These are phyloP conservation scores for Raddia distichophylla DNA, from an alignment of 176 grass and related monocot genomes.

Conservation along the genomic window DNA sequence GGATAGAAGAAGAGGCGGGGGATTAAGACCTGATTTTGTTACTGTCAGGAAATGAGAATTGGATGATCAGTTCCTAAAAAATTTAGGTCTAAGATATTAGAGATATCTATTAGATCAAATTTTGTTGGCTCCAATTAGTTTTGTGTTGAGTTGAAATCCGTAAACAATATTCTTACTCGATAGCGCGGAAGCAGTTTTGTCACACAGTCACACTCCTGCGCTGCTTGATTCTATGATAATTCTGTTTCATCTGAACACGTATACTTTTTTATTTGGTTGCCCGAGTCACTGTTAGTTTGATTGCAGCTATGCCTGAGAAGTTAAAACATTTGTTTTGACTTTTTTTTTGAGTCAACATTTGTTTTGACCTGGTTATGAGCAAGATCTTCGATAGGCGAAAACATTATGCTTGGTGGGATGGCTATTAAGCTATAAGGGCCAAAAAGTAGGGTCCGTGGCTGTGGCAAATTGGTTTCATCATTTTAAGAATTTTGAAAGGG, in stretches of 20 bases:
- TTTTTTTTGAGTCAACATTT: no score
- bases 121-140: conserved; percentile 39
- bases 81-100: conserved; percentile 37
- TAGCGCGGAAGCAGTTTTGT: conserved; percentile 38
- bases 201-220: neutral
- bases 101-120: conserved; percentile 49
- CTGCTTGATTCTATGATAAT: conserved; percentile 10
- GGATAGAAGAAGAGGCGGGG: conserved; percentile 20
- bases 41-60: conserved; percentile 17
- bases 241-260: neutral
- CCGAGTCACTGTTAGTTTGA: no score
- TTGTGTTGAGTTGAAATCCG: conserved; percentile 35
- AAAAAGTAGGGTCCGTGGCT: no score
- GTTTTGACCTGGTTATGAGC: no score
- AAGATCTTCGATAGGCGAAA: no score
- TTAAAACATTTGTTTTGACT: no score
- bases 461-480: no score
- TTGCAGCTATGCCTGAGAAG: no score
- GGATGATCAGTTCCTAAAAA: conserved; percentile 31
- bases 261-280: no score
- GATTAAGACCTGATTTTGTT: conserved; percentile 30
- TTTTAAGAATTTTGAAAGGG: no score
- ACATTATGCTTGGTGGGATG: no score
- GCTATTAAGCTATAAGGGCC: no score
- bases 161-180: conserved; percentile 35